Base-by-base conservation (phyloP, 139 green algal genomes). In the Chlamydomonas sp. region DNA sequence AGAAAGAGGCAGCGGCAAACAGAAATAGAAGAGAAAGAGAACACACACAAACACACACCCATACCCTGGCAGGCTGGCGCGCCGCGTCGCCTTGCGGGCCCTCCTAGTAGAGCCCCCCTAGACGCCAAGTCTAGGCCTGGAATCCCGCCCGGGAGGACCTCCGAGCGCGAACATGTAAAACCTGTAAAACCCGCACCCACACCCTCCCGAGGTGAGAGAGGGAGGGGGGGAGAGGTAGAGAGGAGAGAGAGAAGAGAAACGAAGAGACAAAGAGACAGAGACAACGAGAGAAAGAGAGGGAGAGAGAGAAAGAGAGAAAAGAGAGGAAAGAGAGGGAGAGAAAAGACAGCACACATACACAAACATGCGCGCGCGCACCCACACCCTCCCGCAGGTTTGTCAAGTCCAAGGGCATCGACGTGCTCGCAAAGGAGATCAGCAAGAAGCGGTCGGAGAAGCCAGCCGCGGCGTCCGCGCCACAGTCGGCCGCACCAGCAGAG, bases 371-470 rank as follows among this genome's bases (percentile, higher is more conserved):
- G n/a, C n/a, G n/a, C n/a, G 43, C 57, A 65, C 20, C 10, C 24
- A 28, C 26, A n/a, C 16, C 37, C 33, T 60, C 8, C 22, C 30
- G 22, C 49, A 73, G 50, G 50, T 58, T 73, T 30, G 37, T 20
- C 30, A 48, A 38, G n/a, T 20, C 26, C 50, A 50, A 35, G 16
- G 67, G 35, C 28, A 20, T 4, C 5, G 67, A 34, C 6, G 5
- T 58, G 13, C 38, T 66, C 10, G 34, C 34, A 28, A 65, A 66
- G 50, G 26, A 67, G 34, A n/a, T 58, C 8, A 22, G 35, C 5
- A 65, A 67, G 28, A 48, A 24, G 48, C 22, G 22, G 34, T 48
- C 68, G 43, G 54, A 68, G 35, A 39, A 43, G 64, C 66, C 34
- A n/a, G n/a, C n/a, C n/a, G n/a, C n/a, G n/a, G n/a, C n/a, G n/a